Evolutionary conservation across 352 stramenopile genomes (phyloP).

Genomic region (Globisporangium paddicum): DNA sequence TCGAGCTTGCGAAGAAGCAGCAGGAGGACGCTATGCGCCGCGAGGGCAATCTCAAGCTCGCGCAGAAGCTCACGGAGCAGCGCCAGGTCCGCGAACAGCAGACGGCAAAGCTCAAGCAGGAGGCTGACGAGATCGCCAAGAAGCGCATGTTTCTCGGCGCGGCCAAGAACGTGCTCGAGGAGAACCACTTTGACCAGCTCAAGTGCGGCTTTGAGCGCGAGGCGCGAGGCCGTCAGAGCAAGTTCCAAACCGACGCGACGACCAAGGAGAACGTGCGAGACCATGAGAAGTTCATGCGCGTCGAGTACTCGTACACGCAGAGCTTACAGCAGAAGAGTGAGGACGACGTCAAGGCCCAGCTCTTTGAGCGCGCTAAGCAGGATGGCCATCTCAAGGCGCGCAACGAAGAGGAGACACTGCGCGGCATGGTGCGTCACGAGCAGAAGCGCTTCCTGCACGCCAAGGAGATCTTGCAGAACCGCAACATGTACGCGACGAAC

Average conservation of each 20-base stretch:
- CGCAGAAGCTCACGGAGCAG: slow-evolving; percentile 64
- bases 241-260: slow-evolving; percentile 33
- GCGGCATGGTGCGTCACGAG: slow-evolving; percentile 58
- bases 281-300: slow-evolving; percentile 35
- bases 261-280: slow-evolving; percentile 43
- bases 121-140: slow-evolving; percentile 66
- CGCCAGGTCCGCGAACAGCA: slow-evolving; percentile 43
- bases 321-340: slow-evolving; percentile 20
- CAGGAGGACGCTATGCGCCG: slow-evolving; percentile 53
- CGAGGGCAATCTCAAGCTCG: slow-evolving; percentile 70
- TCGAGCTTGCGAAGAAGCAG: slow-evolving; percentile 42
- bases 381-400: slow-evolving; percentile 32
- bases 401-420: slow-evolving; percentile 59
- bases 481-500: slow-evolving; percentile 62
- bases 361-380: slow-evolving; percentile 28
- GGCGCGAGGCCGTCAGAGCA: slow-evolving; percentile 42
- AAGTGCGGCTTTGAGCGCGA: slow-evolving; percentile 53
- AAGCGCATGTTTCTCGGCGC: slow-evolving; percentile 82
- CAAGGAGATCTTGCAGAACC: slow-evolving; percentile 47
- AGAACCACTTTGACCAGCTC: slow-evolving; percentile 71
- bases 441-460: slow-evolving; percentile 48
- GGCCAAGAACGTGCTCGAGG: slow-evolving; percentile 79
- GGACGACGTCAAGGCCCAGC: slow-evolving; percentile 17
- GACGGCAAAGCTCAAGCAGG: slow-evolving; percentile 39
- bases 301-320: slow-evolving; percentile 23